These are phyloP conservation scores for Croton laevigatus DNA, from an alignment of 441 rosid species.

Conservation along the genomic window DNA sequence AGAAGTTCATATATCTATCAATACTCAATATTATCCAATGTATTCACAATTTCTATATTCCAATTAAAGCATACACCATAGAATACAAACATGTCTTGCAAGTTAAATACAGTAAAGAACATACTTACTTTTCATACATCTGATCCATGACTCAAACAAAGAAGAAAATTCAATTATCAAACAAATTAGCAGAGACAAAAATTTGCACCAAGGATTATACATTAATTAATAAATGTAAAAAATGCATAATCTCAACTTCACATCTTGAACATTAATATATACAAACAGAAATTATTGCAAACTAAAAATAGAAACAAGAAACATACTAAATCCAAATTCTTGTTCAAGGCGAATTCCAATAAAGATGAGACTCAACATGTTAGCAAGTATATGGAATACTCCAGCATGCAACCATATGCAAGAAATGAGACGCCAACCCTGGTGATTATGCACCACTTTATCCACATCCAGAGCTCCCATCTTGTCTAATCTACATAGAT, in stretches of 20 bases:
- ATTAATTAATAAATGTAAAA: not conserved
- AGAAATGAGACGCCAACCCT: slow-evolving; percentile 73
- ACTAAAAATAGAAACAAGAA: not conserved
- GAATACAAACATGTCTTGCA: not conserved
- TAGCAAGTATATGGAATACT: slow-evolving; percentile 84
- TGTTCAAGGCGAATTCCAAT: slow-evolving; percentile 90
- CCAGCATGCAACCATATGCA: slow-evolving; percentile 97
- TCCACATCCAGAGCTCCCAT: slow-evolving; percentile 75
- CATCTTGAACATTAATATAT: not conserved
- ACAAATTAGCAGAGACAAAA: not conserved
- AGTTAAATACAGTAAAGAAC: not conserved
- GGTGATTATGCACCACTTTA: slow-evolving; percentile 47
- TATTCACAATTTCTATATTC: not conserved
- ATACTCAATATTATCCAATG: not conserved
- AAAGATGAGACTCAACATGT: slow-evolving; percentile 89
- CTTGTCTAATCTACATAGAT: slow-evolving; percentile 51
- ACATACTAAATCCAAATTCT: slow-evolving; percentile 87
- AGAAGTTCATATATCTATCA: not conserved
- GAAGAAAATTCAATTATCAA: not conserved
- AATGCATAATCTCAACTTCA: not conserved
- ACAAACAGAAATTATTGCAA: not conserved
- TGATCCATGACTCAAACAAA: not conserved
- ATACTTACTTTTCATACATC: not conserved
- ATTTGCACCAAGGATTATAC: not conserved
- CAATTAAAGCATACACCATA: not conserved